phyloP scores from a whole-genome alignment of 768 basidiomycete genomes.

The Agaricus blazei region DNA sequence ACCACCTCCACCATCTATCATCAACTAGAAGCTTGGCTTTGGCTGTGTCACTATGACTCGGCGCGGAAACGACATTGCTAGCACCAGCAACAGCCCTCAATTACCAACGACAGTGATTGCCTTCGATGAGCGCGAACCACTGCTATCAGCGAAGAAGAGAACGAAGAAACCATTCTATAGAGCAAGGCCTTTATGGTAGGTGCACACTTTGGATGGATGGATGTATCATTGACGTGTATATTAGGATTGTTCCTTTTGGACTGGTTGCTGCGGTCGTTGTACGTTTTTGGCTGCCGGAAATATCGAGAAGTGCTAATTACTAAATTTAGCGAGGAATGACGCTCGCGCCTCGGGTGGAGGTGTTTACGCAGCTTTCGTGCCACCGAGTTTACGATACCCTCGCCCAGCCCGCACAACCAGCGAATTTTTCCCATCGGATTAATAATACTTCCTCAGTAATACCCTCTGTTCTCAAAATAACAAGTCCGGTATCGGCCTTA shows the following conservation, averaged over 20 bases:
- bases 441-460: slow-evolving; percentile 9
- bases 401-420: slow-evolving; percentile 1
- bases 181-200: slow-evolving; percentile 46
- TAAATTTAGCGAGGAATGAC: slow-evolving; percentile 73
- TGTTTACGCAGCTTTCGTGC: slow-evolving; percentile 78
- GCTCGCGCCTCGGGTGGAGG: slow-evolving; percentile 72
- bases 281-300: slow-evolving; percentile 19
- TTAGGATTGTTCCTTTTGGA: slow-evolving; percentile 77
- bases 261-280: slow-evolving; percentile 62
- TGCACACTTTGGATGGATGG: not conserved
- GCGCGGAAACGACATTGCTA: not conserved
- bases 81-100: not conserved
- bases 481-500: slow-evolving; percentile 22
- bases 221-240: not conserved
- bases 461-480: slow-evolving; percentile 11
- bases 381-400: slow-evolving; percentile 36
- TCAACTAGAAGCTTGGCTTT: not conserved
- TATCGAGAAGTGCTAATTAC: slow-evolving; percentile 8
- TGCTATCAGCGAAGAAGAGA: not conserved
- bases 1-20: not conserved
- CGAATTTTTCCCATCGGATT: not conserved
- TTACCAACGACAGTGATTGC: not conserved
- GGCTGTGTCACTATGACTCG: not conserved
- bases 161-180: slow-evolving; percentile 47
- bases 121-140: not conserved